Base-by-base conservation (phyloP, 345 rosid genomes). In the Rhodomyrtus tomentosa region DNA sequence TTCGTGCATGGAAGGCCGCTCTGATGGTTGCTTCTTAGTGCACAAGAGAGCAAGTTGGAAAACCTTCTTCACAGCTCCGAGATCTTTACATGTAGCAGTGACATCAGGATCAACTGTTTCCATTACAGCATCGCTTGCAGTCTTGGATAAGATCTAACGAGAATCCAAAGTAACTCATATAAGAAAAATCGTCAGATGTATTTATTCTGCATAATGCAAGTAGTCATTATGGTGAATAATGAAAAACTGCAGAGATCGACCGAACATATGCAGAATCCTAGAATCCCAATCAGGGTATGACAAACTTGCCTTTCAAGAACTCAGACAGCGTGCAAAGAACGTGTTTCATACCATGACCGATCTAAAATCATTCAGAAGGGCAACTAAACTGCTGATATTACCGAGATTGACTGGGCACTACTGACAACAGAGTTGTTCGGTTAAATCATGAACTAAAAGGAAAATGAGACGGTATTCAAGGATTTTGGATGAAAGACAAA, bases 1-100 rank as follows among this genome's bases (percentile, higher is more conserved):
- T 85, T 95, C 95, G 53, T 95, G 98, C 98, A 97, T 97, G 4
- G 98, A 93, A 21, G 98, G 98, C 79, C 98, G 87, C 18, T 97
- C 98, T 1, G 87, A 86, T 18, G 98, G 98, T 83, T 94, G 98
- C 82, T 90, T 91, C 92, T 95, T 95, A 51, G 98, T 87, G 89
- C 98, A 95, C 3, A 95, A 87, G 4, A 95, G 92, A 3, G 99
- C 99, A 6, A 97, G 96, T 87, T 95, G 99, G 84, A 95, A 97
- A 54, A 91, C 95, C 82, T 97, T 97, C 94, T 97, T 95, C 22
- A 95, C 96, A 2, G 88, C 95, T 27, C 92, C 94, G 16, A 94
- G 95, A 85, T 97, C 99, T 81, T 90, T 92, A 83, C 98, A 95
- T 2, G 96, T 95, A 3, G 91, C 89, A n/a, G 84, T 90, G 84